Base-by-base conservation (phyloP, 257 asterid genomes). In the Forsythia viridissima region DNA sequence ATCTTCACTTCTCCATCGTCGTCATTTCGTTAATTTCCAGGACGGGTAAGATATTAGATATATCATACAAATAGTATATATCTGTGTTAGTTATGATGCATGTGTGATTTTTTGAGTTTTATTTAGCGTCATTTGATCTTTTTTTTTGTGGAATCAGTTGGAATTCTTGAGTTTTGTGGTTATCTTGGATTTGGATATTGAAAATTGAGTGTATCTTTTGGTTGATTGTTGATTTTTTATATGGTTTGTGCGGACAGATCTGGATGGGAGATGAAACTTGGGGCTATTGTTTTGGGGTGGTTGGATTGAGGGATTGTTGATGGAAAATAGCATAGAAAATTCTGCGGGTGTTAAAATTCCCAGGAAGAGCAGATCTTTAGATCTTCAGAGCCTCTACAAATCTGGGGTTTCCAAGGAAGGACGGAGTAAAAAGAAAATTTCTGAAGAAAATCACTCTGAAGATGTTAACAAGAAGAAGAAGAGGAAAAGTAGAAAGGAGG, bases 321-420 rank as follows among this genome's bases (percentile, higher is more conserved):
- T 93, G 98, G 98, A 92, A 92, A 88, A 66, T 77, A 87, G 92
- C 72, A 61, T 59, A 83, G 89, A 82, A 80, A 88, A 89, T 90
- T 83, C 80, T 71, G 91, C 81, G 68, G 86, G 87, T 76, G 84
- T 80, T 82, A 90, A 82, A 80, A 90, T 81, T 81, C 87, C 91
- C 39, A 90, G 84, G 94, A 93, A 85, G 84, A 90, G 90, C 68
- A 92, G 91, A 79, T 92, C 94, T 76, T 89, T 96, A 92, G 97
- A 93, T 92, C 91, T 96, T 61, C 89, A 89, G 81, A 92, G 90
- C 82, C 85, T 91, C 24, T 93, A 92, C 70, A 87, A 83, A 82
- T 79, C 91, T 66, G 85, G 84, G 86, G 81, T 70, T 72, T 86
- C 87, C 46, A 80, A 82, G 73, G 92, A 80, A 77, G 88, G 83